Evolutionary conservation across 2,329 filamentous ascomycete genomes (phyloP), one percentile per base, ranked within the genome.

Genomic region (Fusarium sp.): DNA sequence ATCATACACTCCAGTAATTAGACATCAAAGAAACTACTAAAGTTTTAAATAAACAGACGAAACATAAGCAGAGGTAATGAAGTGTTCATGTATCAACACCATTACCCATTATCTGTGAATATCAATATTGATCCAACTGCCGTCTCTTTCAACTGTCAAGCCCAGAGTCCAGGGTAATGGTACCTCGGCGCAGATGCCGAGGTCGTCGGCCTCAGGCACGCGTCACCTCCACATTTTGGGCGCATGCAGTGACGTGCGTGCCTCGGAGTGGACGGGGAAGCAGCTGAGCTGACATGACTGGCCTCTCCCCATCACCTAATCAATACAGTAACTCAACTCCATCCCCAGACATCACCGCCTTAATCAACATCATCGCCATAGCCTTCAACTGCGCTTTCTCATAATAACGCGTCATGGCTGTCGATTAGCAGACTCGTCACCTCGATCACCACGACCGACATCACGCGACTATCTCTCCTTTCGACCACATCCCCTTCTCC

Each of bases 181-280:
- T 68, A 69, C 28, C 24, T 54, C 55, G 52, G 61, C 32, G 43
- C 20, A 51, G 39, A 62, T 53, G 51, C 65, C 65, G 65, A 58
- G 68, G 55, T 61, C 56, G 20, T 48, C 52, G 55, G 71, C 71
- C 71, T 73, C 37, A 73, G 71, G 71, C 71, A 71, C 61, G 52
- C 39, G 44, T 60, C 58, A 70, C 58, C 68, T 73, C 66, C 66
- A 70, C 66, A 63, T 52, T 67, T 40, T 59, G 39, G 24, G 52
- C 22, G 32, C 46, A 41, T 28, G 26, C 59, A 40, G 71, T 73
- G 70, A 73, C 67, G 72, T 72, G 67, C 71, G 72, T 72, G 67
- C 71, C 71, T 73, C 71, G 71, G 71, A 58, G 57, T 58, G 44
- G 57, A 55, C 55, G 53, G 51, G 48, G 43, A 51, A 56, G 46